A percentile compares a stretch with the other conserved stretches of the same genome.
Evolutionary conservation across 768 basidiomycete species (phyloP).

Genomic region (Termitomyces sp.): DNA sequence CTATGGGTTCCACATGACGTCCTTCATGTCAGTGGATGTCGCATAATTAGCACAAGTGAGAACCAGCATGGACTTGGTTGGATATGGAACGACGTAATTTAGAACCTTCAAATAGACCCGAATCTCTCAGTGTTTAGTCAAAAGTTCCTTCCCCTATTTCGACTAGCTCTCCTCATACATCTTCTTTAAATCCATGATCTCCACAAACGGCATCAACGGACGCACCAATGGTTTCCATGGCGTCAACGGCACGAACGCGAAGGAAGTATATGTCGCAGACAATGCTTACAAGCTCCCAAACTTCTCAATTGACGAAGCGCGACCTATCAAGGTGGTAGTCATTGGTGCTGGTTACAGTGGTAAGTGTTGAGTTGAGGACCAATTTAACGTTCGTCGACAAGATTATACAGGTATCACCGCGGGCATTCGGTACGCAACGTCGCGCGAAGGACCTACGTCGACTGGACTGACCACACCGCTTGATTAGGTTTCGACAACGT

Average conservation of each 20-base stretch:
- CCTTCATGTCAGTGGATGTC: not conserved
- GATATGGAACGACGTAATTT: not conserved
- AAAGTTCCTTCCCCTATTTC: not conserved
- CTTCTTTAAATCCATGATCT: not conserved
- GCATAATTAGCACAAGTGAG: not conserved
- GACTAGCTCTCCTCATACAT: not conserved
- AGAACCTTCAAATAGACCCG: not conserved
- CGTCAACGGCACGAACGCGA: not conserved
- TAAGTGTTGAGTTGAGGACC: constrained; percentile 11
- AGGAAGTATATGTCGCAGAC: not conserved
- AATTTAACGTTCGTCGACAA: not conserved
- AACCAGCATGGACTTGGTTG: not conserved
- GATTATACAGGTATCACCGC: constrained; percentile 38
- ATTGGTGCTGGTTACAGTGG: constrained; percentile 60
- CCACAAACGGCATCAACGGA: not conserved
- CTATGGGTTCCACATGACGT: not conserved
- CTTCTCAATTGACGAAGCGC: constrained; percentile 46
- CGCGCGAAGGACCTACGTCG: not conserved
- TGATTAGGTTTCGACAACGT: constrained; percentile 41
- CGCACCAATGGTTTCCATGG: not conserved
- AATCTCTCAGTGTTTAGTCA: not conserved
- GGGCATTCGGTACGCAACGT: constrained; percentile 39
- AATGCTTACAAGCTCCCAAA: constrained; percentile 25
- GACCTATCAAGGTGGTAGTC: constrained; percentile 47
- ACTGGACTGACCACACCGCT: not conserved